Conservation (phyloP, 2,329 filamentous ascomycete species). For the Aspergillus sp. region DNA sequence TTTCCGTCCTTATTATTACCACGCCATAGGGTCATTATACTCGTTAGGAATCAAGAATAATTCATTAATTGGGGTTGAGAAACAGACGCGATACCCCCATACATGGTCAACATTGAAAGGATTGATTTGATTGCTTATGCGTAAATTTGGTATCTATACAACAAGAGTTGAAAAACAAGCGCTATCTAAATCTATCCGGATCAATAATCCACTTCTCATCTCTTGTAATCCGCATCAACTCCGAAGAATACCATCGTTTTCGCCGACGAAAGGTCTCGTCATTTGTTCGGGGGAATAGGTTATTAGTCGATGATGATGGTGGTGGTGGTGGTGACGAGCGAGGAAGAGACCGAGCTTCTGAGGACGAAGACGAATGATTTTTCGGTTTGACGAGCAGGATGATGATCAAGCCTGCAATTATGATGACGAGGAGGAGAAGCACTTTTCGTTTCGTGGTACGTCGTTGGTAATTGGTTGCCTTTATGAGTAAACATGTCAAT, state of each 20-base stretch:
- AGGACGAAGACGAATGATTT: conserved; percentile 17
- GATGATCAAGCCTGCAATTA: conserved; percentile 83
- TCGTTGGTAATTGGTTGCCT: conserved; percentile 78
- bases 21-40: too few relatives aligned
- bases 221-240: conserved; percentile 16
- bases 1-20: too few relatives aligned
- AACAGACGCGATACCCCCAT: too few relatives aligned
- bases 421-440: conserved; percentile 74
- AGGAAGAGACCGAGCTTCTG: conserved; percentile 3
- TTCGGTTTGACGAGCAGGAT: conserved; percentile 73
- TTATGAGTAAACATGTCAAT: conserved; percentile 2
- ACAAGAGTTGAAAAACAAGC: neutral
- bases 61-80: too few relatives aligned
- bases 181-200: conserved; percentile 29
- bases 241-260: conserved; percentile 10
- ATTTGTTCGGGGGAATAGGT: conserved; percentile 9
- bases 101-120: too few relatives aligned
- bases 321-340: conserved; percentile 16
- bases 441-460: conserved; percentile 85
- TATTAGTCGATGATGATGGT: conserved; percentile 13
- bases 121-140: conserved; percentile 3
- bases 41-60: too few relatives aligned
- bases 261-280: conserved; percentile 14
- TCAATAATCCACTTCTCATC: conserved; percentile 23
- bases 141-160: conserved; percentile 15